Evolutionary conservation across 2,329 filamentous ascomycete genomes (phyloP).

Genomic region (Lasiodiplodia sp.): DNA sequence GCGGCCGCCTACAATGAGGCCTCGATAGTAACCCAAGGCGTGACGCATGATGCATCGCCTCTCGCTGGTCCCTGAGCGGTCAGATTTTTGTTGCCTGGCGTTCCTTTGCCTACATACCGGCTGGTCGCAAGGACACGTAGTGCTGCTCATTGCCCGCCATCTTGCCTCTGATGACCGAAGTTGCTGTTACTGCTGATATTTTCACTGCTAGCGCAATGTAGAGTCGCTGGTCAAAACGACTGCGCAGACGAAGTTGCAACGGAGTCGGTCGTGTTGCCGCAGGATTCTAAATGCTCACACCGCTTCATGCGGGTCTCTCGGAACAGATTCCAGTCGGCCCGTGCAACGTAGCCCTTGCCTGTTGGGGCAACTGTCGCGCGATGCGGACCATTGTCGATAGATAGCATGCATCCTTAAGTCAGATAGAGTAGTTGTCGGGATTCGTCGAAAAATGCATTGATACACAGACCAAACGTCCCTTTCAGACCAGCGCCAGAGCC

Average conservation of each 20-base stretch:
- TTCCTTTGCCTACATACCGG: background rate
- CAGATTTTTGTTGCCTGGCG: slow-evolving; percentile 5
- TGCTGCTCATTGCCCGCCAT: background rate
- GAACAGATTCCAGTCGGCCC: slow-evolving; percentile 1
- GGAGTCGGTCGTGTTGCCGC: background rate
- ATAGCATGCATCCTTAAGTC: background rate
- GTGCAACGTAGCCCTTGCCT: background rate
- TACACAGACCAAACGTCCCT: background rate
- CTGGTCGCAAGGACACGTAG: slow-evolving; percentile 9
- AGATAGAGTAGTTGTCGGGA: background rate
- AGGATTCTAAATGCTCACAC: background rate
- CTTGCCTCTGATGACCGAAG: background rate
- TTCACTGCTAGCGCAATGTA: background rate
- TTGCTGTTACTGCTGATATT: background rate
- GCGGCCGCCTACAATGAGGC: slow-evolving; percentile 30
- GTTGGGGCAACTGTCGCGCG: slow-evolving; percentile 5
- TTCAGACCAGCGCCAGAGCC: background rate
- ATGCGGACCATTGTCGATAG: background rate
- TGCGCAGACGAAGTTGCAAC: background rate
- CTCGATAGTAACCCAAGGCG: slow-evolving; percentile 33
- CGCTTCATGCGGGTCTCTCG: background rate
- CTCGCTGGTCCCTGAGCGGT: slow-evolving; percentile 33
- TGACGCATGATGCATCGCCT: slow-evolving; percentile 33
- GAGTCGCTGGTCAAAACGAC: background rate
- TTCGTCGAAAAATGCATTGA: background rate